Percentiles rank a stretch among this genome's conserved stretches.
Evolutionary conservation across 169 alveolate species (phyloP).

Genomic region (Eimeria brunetti): DNA sequence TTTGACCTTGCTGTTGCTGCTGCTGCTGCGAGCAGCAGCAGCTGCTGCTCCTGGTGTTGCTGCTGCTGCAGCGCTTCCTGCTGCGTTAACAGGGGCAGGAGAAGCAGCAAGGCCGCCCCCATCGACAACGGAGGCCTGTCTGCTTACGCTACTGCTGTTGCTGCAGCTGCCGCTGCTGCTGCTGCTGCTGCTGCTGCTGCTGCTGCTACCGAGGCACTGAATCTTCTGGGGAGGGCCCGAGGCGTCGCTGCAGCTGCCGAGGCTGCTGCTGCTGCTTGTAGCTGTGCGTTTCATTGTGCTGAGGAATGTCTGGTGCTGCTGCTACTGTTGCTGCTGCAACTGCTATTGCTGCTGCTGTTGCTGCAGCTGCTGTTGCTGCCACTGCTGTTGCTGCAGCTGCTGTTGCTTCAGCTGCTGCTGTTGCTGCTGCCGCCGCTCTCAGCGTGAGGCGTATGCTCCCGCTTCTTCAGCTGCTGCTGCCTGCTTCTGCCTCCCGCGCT

Average conservation of each 20-base stretch:
- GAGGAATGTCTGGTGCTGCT: not conserved
- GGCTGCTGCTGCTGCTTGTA: constrained; percentile 68
- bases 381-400: constrained; percentile 11
- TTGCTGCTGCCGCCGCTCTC: not conserved
- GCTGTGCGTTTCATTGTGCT: constrained; percentile 52
- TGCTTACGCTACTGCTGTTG: constrained; percentile 34
- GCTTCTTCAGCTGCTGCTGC: constrained; percentile 8
- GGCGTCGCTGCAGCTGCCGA: constrained; percentile 53
- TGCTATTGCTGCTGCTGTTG: not conserved
- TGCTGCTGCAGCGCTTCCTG: constrained; percentile 32
- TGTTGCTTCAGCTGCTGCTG: constrained; percentile 4
- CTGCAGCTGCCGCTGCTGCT: constrained; percentile 15
- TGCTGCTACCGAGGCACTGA: constrained; percentile 48
- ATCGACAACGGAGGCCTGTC: constrained; percentile 15
- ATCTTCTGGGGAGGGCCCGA: constrained; percentile 27
- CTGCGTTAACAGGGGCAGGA: not conserved
- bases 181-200: constrained; percentile 45
- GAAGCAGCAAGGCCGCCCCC: constrained; percentile 25
- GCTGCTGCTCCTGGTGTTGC: constrained; percentile 13
- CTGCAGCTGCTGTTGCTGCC: constrained; percentile 29
- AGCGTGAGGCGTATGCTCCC: not conserved
- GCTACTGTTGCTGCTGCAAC: not conserved
- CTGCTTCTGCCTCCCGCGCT: not conserved
- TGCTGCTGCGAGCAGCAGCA: constrained; percentile 19
- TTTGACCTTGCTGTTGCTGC: constrained; percentile 40